These are phyloP conservation scores for Eucommia ulmoides DNA, from an alignment of 257 asterid species.

Conservation along the genomic window DNA sequence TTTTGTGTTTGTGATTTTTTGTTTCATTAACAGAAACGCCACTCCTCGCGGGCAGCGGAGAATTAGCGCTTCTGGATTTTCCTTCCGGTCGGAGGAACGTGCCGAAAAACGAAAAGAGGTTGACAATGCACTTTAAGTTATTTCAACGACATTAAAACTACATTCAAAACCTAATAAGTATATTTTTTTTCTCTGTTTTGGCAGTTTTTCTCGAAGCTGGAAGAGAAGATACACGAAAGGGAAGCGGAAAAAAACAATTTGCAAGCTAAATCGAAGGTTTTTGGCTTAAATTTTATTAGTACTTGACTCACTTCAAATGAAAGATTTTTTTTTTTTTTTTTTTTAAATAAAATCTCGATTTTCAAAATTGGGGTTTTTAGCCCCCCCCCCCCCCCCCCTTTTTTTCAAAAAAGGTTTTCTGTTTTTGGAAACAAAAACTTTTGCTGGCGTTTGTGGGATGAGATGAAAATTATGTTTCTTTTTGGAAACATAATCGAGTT, in stretches of 20 bases:
- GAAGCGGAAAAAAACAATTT: background rate
- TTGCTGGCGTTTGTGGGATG: too few species aligned
- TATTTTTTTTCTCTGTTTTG: too few species aligned
- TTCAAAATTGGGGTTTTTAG: too few species aligned
- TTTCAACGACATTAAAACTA: background rate
- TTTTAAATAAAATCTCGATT: too few species aligned
- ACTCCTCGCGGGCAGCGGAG: constrained; percentile 40
- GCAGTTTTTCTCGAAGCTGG: background rate
- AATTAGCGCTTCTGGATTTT: constrained; percentile 17
- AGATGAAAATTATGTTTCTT: too few species aligned
- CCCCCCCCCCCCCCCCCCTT: too few species aligned
- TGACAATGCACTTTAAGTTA: background rate
- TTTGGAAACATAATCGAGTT: too few species aligned
- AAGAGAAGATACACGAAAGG: background rate
- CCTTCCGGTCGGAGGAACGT: background rate
- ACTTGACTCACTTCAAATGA: too few species aligned
- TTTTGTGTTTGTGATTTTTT: constrained; percentile 7
- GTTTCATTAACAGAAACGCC: constrained; percentile 25
- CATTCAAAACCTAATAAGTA: background rate
- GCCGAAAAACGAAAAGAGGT: background rate
- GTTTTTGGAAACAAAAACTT: too few species aligned
- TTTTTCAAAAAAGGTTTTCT: too few species aligned
- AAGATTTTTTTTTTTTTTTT: too few species aligned
- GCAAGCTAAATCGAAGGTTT: background rate
- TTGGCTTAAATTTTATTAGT: too few species aligned